These are phyloP conservation scores for Pyrenophora teres DNA, from an alignment of 2,329 filamentous ascomycete genomes.

Conservation along the genomic window DNA sequence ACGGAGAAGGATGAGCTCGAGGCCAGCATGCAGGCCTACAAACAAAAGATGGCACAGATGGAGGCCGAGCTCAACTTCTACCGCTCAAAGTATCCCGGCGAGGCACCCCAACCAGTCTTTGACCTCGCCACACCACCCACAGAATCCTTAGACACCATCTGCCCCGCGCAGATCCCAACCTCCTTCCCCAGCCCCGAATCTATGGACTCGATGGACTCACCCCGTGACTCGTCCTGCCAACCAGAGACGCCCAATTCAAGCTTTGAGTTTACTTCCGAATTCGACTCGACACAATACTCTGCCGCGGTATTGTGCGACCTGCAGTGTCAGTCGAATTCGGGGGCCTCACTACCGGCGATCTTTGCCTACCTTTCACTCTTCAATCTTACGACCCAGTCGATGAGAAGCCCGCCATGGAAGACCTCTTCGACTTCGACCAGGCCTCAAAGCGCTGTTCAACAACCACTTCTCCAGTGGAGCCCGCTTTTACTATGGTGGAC, in stretches of 20 bases:
- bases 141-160: conserved; percentile 37
- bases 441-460: conserved; percentile 39
- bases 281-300: conserved; percentile 99
- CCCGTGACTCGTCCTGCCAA: conserved; percentile 44
- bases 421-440: conserved; percentile 49
- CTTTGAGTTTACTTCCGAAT: conserved; percentile 58
- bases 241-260: conserved; percentile 48
- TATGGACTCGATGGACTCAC: conserved; percentile 48
- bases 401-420: conserved; percentile 44
- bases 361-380: conserved; percentile 45
- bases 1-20: conserved; percentile 68
- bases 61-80: conserved; percentile 53
- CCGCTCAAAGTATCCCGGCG: conserved; percentile 41
- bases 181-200: conserved; percentile 45
- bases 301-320: conserved; percentile 99
- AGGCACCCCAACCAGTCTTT: conserved; percentile 28
- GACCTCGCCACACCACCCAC: conserved; percentile 31
- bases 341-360: conserved; percentile 38
- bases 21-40: conserved; percentile 62
- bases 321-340: conserved; percentile 90
- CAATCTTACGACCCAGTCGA: conserved; percentile 45
- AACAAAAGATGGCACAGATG: conserved; percentile 54
- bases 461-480: conserved; percentile 26
- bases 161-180: conserved; percentile 42
- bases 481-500: conserved; percentile 40